phyloP scores from a whole-genome alignment of 176 grass and related monocot species.

The Musa acuminata region DNA sequence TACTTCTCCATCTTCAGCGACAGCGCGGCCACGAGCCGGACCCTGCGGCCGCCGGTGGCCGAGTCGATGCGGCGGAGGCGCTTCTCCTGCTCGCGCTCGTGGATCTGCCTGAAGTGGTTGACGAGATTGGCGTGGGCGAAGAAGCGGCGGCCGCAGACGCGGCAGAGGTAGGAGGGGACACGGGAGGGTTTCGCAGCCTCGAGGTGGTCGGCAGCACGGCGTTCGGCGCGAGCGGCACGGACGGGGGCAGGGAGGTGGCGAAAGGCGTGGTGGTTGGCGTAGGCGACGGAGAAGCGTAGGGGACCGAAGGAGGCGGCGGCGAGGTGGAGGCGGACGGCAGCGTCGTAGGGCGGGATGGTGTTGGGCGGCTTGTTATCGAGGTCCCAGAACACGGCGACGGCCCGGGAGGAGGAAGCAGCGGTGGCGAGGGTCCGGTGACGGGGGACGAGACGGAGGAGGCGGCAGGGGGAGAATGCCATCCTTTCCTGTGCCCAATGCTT shows the following conservation, averaged over 20 bases:
- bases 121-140: conserved; percentile 29
- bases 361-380: conserved; percentile 39
- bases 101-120: conserved; percentile 37
- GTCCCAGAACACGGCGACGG: conserved; percentile 51
- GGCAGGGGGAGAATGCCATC: neutral
- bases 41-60: conserved; percentile 32
- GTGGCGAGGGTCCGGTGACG: neutral
- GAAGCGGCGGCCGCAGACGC: conserved; percentile 36
- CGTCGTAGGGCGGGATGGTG: conserved; percentile 41
- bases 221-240: neutral
- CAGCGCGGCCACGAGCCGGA: conserved; percentile 40
- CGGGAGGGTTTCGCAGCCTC: conserved; percentile 3
- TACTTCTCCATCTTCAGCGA: conserved; percentile 64
- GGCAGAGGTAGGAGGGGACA: conserved; percentile 20
- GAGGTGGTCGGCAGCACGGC: neutral
- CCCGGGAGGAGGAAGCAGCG: conserved; percentile 15
- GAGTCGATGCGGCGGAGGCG: conserved; percentile 41
- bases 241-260: conserved; percentile 23
- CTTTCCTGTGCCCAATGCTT: neutral
- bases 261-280: conserved; percentile 28
- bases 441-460: neutral
- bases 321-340: conserved; percentile 46
- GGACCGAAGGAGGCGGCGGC: conserved; percentile 35
- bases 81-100: conserved; percentile 23
- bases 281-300: conserved; percentile 34